These are phyloP conservation scores for Periconia sp. DNA, from an alignment of 2,329 filamentous ascomycete genomes.

Conservation along the genomic window DNA sequence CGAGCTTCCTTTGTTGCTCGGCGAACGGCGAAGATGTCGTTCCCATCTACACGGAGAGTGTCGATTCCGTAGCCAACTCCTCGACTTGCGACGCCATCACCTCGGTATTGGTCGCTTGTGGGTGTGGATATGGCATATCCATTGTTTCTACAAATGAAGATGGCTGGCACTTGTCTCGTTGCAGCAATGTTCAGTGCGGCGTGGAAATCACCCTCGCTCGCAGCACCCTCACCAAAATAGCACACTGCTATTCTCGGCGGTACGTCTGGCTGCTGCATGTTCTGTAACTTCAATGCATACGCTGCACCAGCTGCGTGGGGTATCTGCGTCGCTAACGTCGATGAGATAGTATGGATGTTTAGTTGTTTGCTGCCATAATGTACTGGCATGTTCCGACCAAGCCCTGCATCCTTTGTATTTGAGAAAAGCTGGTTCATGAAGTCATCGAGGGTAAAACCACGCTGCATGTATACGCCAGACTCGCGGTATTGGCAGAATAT, in stretches of 20 bases:
- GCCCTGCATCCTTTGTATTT: constrained; percentile 79
- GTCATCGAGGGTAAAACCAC: constrained; percentile 83
- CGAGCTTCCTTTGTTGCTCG: constrained; percentile 80
- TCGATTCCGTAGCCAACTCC: constrained; percentile 94
- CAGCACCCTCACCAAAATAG: constrained; percentile 91
- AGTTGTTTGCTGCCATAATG: constrained; percentile 88
- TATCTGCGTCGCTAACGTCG: constrained; percentile 84
- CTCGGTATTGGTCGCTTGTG: constrained; percentile 87
- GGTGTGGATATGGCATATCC: constrained; percentile 91
- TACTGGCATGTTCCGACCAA: constrained; percentile 94
- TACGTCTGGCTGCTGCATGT: constrained; percentile 69
- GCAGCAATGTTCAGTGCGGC: constrained; percentile 90
- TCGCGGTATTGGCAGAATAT: constrained; percentile 96
- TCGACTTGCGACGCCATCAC: constrained; percentile 86
- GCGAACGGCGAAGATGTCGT: constrained; percentile 87
- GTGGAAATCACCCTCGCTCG: constrained; percentile 91
- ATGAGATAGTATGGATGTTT: constrained; percentile 89
- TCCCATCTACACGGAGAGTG: constrained; percentile 91
- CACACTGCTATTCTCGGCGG: constrained; percentile 73
- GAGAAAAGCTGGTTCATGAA: constrained; percentile 97
- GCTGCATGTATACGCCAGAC: constrained; percentile 86
- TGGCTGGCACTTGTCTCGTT: constrained; percentile 81
- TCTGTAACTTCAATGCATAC: constrained; percentile 85
- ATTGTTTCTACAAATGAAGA: constrained; percentile 93
- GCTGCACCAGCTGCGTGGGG: constrained; percentile 87